Conservation (phyloP, 2,329 filamentous ascomycete species). For the Alternaria sp. region DNA sequence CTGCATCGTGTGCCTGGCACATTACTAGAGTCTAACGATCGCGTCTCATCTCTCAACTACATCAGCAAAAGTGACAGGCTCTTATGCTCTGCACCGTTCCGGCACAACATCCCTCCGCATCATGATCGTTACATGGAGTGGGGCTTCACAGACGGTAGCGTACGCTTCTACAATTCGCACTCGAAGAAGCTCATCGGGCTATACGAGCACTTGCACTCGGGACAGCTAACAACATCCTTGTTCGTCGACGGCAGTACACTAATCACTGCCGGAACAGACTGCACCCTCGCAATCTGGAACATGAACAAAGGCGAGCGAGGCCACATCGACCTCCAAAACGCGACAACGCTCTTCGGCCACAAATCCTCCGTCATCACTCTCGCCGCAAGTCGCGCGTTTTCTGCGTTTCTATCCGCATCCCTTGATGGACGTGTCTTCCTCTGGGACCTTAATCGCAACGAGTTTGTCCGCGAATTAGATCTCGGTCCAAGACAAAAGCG, state of each 20-base stretch:
- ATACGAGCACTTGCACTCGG: constrained; percentile 92
- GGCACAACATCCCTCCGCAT: constrained; percentile 82
- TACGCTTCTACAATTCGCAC: constrained; percentile 89
- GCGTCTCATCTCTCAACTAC: constrained; percentile 80
- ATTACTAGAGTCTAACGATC: constrained; percentile 76
- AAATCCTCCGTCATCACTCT: constrained; percentile 82
- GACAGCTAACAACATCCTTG: constrained; percentile 81
- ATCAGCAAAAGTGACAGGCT: constrained; percentile 82
- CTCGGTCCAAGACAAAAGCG: constrained; percentile 38
- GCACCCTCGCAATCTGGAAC: constrained; percentile 85
- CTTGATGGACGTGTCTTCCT: constrained; percentile 83
- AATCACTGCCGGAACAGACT: constrained; percentile 91
- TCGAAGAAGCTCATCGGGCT: constrained; percentile 83
- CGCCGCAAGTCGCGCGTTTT: constrained; percentile 86
- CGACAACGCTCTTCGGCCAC: constrained; percentile 88
- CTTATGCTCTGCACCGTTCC: constrained; percentile 82
- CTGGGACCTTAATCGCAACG: constrained; percentile 92
- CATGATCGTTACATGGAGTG: constrained; percentile 95
- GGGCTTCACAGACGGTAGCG: constrained; percentile 92
- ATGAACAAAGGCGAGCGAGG: constrained; percentile 69
- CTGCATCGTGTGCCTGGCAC: constrained; percentile 81
- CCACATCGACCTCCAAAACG: constrained; percentile 78
- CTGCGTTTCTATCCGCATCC: constrained; percentile 84
- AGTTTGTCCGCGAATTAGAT: constrained; percentile 80
- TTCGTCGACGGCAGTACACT: constrained; percentile 92